Evolutionary conservation across 202 grass and related monocot genomes (phyloP).

Genomic region (Bolboschoenoplectus hybrid): DNA sequence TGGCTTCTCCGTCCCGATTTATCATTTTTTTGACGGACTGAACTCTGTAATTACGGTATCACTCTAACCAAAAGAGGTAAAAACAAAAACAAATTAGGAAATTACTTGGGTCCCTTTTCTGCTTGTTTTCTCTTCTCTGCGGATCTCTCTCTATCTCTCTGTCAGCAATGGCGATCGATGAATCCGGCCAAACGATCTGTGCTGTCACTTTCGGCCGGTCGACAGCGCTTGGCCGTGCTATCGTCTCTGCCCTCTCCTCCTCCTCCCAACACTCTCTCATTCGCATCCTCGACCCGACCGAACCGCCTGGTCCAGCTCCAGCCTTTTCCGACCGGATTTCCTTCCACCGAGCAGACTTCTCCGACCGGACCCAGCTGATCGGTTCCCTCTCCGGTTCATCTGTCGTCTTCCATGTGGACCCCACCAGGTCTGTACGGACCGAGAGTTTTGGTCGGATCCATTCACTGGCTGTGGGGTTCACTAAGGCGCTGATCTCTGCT

Average conservation of each 20-base stretch:
- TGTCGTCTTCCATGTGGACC: constrained; percentile 84
- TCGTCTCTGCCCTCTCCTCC: constrained; percentile 57
- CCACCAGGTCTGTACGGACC: constrained; percentile 35
- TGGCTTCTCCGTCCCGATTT: constrained; percentile 3
- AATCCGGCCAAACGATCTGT: constrained; percentile 48
- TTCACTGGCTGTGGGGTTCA: constrained; percentile 51
- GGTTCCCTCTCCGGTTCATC: constrained; percentile 47
- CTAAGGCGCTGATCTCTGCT: constrained; percentile 60
- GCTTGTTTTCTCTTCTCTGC: not conserved
- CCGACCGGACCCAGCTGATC: constrained; percentile 41
- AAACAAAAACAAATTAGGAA: not conserved
- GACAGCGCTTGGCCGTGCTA: constrained; percentile 61
- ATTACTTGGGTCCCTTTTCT: not conserved
- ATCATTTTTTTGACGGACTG: not conserved
- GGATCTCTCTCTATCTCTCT: not conserved
- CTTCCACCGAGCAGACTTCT: constrained; percentile 49
- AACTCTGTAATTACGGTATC: not conserved
- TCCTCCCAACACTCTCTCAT: constrained; percentile 60
- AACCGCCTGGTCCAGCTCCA: constrained; percentile 2
- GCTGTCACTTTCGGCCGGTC: constrained; percentile 69
- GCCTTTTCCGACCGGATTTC: constrained; percentile 13
- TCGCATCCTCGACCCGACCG: constrained; percentile 55
- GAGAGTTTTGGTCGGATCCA: constrained; percentile 60
- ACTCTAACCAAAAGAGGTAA: not conserved
- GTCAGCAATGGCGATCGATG: constrained; percentile 61